Conservation (phyloP, 1,284 basidiomycete genomes). For the Wallemia ichthyophaga region DNA sequence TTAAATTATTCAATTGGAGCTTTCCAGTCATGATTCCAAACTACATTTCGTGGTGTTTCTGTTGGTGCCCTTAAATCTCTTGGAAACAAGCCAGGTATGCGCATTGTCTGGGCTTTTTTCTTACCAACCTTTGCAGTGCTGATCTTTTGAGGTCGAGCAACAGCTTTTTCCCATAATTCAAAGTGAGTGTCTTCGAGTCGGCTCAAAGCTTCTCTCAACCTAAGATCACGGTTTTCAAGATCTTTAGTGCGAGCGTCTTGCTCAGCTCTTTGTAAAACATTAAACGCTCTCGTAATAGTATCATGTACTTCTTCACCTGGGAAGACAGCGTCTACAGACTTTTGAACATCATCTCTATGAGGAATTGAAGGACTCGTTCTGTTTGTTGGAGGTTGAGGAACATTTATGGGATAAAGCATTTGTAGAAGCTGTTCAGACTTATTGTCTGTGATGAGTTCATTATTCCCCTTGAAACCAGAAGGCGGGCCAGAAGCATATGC, state of each 20-base stretch:
- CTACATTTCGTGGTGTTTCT: conserved; percentile 38
- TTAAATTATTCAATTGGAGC: neutral
- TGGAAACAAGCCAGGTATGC: conserved; percentile 54
- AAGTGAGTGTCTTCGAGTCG: conserved; percentile 28
- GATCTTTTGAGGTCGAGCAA: conserved; percentile 30
- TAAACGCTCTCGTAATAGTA: conserved; percentile 76
- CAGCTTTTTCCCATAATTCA: conserved; percentile 38
- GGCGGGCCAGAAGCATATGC: neutral
- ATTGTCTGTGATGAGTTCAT: neutral
- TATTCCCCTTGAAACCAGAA: neutral
- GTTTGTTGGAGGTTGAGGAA: neutral
- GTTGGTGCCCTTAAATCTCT: conserved; percentile 43
- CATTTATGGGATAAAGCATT: neutral
- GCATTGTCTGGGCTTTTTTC: conserved; percentile 33
- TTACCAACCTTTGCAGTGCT: conserved; percentile 22
- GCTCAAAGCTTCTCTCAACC: conserved; percentile 50
- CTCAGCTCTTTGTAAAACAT: conserved; percentile 41
- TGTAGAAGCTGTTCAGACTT: neutral
- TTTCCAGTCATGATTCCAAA: conserved; percentile 52
- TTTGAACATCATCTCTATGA: neutral
- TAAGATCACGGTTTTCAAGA: conserved; percentile 35
- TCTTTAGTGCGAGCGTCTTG: conserved; percentile 36
- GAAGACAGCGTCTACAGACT: neutral
- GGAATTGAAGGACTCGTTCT: neutral
- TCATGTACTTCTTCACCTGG: conserved; percentile 42